Conservation (phyloP, 805 yeast genomes). For the Monosporozyma solicola region DNA sequence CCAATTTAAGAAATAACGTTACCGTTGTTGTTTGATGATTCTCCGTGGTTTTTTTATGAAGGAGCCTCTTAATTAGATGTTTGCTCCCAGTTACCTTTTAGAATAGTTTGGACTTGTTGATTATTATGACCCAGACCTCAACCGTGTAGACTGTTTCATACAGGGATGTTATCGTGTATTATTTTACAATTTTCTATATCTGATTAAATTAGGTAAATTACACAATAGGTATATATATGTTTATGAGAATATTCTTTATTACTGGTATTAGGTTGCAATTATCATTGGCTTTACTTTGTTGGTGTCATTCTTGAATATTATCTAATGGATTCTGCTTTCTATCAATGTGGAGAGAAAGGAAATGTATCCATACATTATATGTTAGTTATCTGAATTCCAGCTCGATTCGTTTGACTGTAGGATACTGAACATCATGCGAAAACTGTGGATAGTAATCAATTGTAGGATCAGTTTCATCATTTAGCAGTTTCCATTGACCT, state of each 20-base stretch:
- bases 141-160: no score
- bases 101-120: no score
- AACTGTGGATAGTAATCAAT: background rate
- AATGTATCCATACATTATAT: background rate
- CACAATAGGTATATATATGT: background rate
- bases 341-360: background rate
- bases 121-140: no score
- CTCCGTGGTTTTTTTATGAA: background rate
- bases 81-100: no score
- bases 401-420: background rate
- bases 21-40: background rate
- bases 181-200: background rate
- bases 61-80: no score
- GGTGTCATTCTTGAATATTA: background rate
- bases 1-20: background rate
- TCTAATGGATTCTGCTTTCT: background rate
- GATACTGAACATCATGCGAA: background rate
- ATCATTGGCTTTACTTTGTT: background rate
- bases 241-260: background rate
- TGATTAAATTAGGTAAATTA: background rate
- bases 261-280: background rate
- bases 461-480: background rate
- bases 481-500: slow-evolving; percentile 3
- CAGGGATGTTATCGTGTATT: no score
- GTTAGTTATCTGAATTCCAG: background rate